These are phyloP conservation scores for Dothistroma septosporum DNA, from an alignment of 2,329 filamentous ascomycete species.

Conservation along the genomic window DNA sequence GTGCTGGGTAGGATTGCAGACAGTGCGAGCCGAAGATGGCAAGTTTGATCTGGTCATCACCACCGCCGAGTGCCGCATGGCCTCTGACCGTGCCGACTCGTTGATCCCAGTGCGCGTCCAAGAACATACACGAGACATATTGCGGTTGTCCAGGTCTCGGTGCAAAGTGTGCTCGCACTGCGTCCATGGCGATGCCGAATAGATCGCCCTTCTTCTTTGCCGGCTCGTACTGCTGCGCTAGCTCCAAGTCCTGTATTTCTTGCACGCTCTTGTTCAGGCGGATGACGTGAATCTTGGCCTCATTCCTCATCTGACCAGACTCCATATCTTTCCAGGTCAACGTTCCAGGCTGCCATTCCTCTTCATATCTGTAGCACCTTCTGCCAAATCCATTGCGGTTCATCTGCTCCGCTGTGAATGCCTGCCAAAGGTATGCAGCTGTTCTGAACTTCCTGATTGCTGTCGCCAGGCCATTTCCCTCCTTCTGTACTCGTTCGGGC, in stretches of 20 bases:
- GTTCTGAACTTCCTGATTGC: conserved; percentile 89
- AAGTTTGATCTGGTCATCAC: conserved; percentile 68
- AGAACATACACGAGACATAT: conserved; percentile 79
- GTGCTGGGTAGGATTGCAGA: conserved; percentile 84
- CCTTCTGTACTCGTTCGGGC: conserved; percentile 68
- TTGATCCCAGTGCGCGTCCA: conserved; percentile 87
- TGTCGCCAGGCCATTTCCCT: conserved; percentile 75
- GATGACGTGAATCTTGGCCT: conserved; percentile 85
- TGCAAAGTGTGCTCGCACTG: conserved; percentile 73
- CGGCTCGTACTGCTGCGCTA: conserved; percentile 70
- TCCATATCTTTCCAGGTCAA: conserved; percentile 70
- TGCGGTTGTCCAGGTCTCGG: conserved; percentile 72
- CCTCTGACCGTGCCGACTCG: conserved; percentile 65
- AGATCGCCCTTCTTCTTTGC: conserved; percentile 69
- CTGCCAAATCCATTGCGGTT: conserved; percentile 80
- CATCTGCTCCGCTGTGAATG: conserved; percentile 97
- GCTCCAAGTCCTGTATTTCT: conserved; percentile 73
- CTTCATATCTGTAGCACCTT: conserved; percentile 83
- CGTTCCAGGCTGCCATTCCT: conserved; percentile 86
- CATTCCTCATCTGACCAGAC: conserved; percentile 72
- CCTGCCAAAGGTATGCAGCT: conserved; percentile 95
- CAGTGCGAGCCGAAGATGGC: conserved; percentile 91
- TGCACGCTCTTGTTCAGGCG: conserved; percentile 76
- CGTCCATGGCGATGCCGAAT: conserved; percentile 71
- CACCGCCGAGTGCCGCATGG: conserved; percentile 79